phyloP scores from a whole-genome alignment of 2,329 filamentous ascomycete genomes.

The Monosporascus sp. region DNA sequence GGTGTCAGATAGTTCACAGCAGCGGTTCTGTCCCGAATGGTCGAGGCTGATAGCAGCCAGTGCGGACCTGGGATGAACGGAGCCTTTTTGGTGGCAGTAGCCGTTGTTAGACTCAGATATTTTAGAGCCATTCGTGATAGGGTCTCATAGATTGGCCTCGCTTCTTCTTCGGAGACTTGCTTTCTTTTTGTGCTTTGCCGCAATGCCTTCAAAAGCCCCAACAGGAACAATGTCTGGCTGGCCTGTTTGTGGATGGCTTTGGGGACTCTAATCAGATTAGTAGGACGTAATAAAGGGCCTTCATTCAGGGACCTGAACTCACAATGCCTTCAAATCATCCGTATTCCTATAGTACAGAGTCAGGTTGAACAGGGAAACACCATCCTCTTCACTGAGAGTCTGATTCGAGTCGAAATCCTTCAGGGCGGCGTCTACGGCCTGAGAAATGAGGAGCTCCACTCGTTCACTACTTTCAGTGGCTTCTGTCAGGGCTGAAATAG shows the following conservation, averaged over 20 bases:
- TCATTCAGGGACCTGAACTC: conserved; percentile 1
- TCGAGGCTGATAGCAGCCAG: not conserved
- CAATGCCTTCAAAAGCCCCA: conserved; percentile 7
- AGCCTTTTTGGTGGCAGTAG: not conserved
- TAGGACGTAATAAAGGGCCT: not conserved
- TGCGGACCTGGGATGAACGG: not conserved
- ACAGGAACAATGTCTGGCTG: conserved; percentile 6
- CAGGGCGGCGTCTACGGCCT: conserved; percentile 1
- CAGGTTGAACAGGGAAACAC: conserved; percentile 9
- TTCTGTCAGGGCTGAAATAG: conserved; percentile 5
- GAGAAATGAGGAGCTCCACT: conserved; percentile 2
- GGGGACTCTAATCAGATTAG: conserved; percentile 5
- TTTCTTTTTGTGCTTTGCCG: conserved; percentile 4
- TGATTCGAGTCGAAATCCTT: not conserved
- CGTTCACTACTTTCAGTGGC: conserved; percentile 4
- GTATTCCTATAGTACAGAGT: conserved; percentile 3
- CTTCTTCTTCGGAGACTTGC: conserved; percentile 4
- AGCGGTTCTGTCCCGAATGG: not conserved
- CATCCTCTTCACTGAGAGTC: conserved; percentile 9
- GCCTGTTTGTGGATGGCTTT: conserved; percentile 1
- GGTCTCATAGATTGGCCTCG: conserved; percentile 6
- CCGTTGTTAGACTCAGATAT: not conserved
- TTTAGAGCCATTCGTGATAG: conserved; percentile 3
- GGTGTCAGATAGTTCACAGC: not conserved
- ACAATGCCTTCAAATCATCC: conserved; percentile 9